These are phyloP conservation scores for Yamadazyma siamensis DNA, from an alignment of 1,139 yeast species.

Conservation along the genomic window DNA sequence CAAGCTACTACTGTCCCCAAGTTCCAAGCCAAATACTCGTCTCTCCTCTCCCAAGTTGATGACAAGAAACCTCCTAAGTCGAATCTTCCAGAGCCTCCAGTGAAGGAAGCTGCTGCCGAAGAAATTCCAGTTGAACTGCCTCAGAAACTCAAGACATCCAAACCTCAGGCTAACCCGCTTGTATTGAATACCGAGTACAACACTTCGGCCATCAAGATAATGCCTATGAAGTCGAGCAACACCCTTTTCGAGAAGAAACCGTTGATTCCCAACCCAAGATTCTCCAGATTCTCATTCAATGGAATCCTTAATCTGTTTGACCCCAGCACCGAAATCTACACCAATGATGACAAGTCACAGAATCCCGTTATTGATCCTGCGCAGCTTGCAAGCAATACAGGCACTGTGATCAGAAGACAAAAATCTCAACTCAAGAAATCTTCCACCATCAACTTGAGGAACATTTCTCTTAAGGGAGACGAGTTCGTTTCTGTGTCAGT, in stretches of 20 bases:
- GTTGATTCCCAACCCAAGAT: slow-evolving; percentile 42
- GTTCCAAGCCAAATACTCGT: slow-evolving; percentile 15
- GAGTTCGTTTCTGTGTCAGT: slow-evolving; percentile 23
- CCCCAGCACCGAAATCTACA: slow-evolving; percentile 27
- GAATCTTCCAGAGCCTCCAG: slow-evolving; percentile 2
- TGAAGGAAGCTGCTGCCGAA: neutral
- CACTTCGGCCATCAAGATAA: slow-evolving; percentile 1
- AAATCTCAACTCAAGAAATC: slow-evolving; percentile 20
- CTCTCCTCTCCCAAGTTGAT: slow-evolving; percentile 23
- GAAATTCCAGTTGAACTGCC: too few relatives aligned
- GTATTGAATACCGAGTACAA: slow-evolving; percentile 3
- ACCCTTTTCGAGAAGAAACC: slow-evolving; percentile 4
- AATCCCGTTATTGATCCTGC: slow-evolving; percentile 9
- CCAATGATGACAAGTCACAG: slow-evolving; percentile 17
- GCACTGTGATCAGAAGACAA: slow-evolving; percentile 4
- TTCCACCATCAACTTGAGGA: slow-evolving; percentile 24
- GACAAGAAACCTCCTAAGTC: slow-evolving; percentile 4
- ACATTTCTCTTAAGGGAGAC: slow-evolving; percentile 29
- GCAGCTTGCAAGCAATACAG: slow-evolving; percentile 3
- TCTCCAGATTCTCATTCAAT: slow-evolving; percentile 43
- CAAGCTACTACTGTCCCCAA: slow-evolving; percentile 4
- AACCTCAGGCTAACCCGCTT: slow-evolving; percentile 1
- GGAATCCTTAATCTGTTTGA: slow-evolving; percentile 29
- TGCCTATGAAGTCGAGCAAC: slow-evolving; percentile 1
- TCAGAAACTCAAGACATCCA: neutral